These are phyloP conservation scores for Cyclanthera cordifolia DNA, from an alignment of 306 rosid species.

Conservation along the genomic window DNA sequence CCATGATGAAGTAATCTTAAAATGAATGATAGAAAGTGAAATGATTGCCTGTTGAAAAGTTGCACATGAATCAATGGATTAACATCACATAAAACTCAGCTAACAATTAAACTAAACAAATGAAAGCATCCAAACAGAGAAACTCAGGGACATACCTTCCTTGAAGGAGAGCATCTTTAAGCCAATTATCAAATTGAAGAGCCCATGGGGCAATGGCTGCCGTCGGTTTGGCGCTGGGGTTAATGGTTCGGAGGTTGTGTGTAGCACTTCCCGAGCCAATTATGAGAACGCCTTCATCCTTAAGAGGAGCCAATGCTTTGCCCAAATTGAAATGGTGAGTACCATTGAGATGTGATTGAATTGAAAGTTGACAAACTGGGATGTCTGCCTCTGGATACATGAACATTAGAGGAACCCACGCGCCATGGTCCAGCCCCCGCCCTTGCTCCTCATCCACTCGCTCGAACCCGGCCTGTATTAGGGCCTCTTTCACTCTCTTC, in stretches of 20 bases:
- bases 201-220: slow-evolving; percentile 39
- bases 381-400: slow-evolving; percentile 84
- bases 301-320: slow-evolving; percentile 64
- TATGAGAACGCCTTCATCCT: slow-evolving; percentile 60
- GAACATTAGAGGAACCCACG: slow-evolving; percentile 69
- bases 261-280: slow-evolving; percentile 75
- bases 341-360: slow-evolving; percentile 43
- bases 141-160: slow-evolving; percentile 32
- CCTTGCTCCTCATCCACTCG: slow-evolving; percentile 46
- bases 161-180: slow-evolving; percentile 42
- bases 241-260: slow-evolving; percentile 46
- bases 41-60: no score
- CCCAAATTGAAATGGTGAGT: slow-evolving; percentile 56
- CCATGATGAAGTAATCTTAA: no score
- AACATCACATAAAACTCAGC: no score
- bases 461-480: slow-evolving; percentile 28
- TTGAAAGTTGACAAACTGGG: slow-evolving; percentile 73
- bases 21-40: no score
- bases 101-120: no score
- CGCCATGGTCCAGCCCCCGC: slow-evolving; percentile 83
- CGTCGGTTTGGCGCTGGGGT: neutral
- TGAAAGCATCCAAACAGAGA: no score
- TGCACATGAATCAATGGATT: no score
- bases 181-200: slow-evolving; percentile 67
- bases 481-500: slow-evolving; percentile 52